These are phyloP conservation scores for Chalciporus sp. DNA, from an alignment of 1,284 basidiomycete genomes.

Conservation along the genomic window DNA sequence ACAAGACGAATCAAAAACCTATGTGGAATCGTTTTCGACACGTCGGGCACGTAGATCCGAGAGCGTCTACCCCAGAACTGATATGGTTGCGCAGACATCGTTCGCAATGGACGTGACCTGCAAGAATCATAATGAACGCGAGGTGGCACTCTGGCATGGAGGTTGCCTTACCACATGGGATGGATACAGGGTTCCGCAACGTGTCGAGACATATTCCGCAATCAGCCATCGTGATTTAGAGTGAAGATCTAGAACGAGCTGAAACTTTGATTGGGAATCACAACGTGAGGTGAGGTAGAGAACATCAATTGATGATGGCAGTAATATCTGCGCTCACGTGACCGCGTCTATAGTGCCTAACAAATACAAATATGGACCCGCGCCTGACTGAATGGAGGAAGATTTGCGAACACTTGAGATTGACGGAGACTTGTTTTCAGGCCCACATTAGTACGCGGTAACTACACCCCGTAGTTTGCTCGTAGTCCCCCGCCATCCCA, in stretches of 20 bases:
- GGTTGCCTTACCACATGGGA: slow-evolving; percentile 56
- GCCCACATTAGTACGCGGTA: background rate
- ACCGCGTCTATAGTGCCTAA: slow-evolving; percentile 30
- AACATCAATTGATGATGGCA: too few species aligned
- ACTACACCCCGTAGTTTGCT: slow-evolving; percentile 6
- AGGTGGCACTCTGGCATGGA: background rate
- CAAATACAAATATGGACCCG: slow-evolving; percentile 27
- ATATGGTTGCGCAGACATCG: slow-evolving; percentile 54
- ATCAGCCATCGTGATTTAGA: slow-evolving; percentile 37
- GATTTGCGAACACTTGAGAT: background rate
- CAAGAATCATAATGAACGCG: slow-evolving; percentile 1
- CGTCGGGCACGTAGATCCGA: slow-evolving; percentile 54
- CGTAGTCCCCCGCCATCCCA: slow-evolving; percentile 1
- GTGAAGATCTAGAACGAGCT: background rate
- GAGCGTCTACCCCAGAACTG: slow-evolving; percentile 42
- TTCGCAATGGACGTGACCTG: slow-evolving; percentile 67
- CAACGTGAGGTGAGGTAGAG: background rate
- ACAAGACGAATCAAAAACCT: slow-evolving; percentile 39
- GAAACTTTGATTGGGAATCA: background rate
- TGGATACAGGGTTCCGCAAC: slow-evolving; percentile 54
- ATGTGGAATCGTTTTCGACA: slow-evolving; percentile 58
- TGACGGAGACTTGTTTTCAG: background rate
- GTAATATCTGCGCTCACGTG: slow-evolving; percentile 22
- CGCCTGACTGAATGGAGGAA: background rate
- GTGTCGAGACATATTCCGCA: slow-evolving; percentile 65